phyloP scores from a whole-genome alignment of 2,329 filamentous ascomycete genomes.

The Harringtonia aguacate region DNA sequence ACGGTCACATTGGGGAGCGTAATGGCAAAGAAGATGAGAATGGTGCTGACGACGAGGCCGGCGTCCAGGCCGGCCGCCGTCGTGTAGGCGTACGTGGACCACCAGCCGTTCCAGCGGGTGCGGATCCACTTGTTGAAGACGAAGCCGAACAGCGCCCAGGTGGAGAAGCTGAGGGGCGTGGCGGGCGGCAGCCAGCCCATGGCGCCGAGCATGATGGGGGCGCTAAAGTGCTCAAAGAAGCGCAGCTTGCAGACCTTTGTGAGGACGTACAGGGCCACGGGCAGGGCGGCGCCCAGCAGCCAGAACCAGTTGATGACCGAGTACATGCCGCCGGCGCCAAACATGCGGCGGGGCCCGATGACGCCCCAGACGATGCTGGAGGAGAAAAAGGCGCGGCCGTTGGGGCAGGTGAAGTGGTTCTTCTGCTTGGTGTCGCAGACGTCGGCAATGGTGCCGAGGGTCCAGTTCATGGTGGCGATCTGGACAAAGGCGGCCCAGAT shows the following conservation, averaged over 20 bases:
- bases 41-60: constrained; percentile 33
- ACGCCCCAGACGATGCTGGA: constrained; percentile 44
- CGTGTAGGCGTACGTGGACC: constrained; percentile 29
- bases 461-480: constrained; percentile 23
- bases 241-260: constrained; percentile 16
- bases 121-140: constrained; percentile 22
- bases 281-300: constrained; percentile 30
- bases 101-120: constrained; percentile 10
- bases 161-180: constrained; percentile 29
- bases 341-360: constrained; percentile 45
- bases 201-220: constrained; percentile 25
- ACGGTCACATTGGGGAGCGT: background rate
- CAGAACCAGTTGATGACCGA: constrained; percentile 26
- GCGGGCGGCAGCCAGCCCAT: constrained; percentile 24
- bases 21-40: background rate
- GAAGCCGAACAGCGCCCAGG: constrained; percentile 20
- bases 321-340: constrained; percentile 36
- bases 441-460: background rate
- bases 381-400: constrained; percentile 48
- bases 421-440: too few species aligned
- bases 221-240: constrained; percentile 29
- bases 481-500: constrained; percentile 23
- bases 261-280: constrained; percentile 22
- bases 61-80: constrained; percentile 40
- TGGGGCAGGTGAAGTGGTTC: constrained; percentile 45